A percentile compares a stretch with the other conserved stretches of the same genome.
phyloP scores from a whole-genome alignment of 345 rosid species.

The Sapria himalayana region DNA sequence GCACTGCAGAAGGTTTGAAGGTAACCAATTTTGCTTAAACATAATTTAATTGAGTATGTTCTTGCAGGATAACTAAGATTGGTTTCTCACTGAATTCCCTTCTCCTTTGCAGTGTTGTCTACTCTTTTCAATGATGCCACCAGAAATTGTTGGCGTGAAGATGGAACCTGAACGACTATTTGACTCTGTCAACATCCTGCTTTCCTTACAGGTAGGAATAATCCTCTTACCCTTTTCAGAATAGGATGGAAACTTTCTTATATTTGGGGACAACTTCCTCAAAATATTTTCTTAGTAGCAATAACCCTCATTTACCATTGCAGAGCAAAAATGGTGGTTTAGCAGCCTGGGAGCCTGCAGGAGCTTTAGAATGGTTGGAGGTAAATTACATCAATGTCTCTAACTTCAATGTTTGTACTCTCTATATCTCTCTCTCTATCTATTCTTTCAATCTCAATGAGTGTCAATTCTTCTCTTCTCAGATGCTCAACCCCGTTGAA shows the following conservation, averaged over 20 bases:
- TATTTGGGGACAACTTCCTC: background rate
- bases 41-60: background rate
- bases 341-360: slow-evolving; percentile 41
- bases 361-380: slow-evolving; percentile 31
- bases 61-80: background rate
- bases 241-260: background rate
- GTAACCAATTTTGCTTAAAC: slow-evolving; percentile 2
- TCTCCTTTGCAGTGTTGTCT: slow-evolving; percentile 18
- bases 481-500: slow-evolving; percentile 44
- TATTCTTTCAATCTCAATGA: background rate
- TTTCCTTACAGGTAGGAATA: slow-evolving; percentile 25
- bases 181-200: slow-evolving; percentile 31
- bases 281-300: background rate
- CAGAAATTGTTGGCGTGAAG: slow-evolving; percentile 28
- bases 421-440: background rate
- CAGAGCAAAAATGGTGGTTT: slow-evolving; percentile 42
- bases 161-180: slow-evolving; percentile 20
- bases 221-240: no score
- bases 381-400: slow-evolving; percentile 9
- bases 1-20: slow-evolving; percentile 24
- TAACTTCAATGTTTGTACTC: no score
- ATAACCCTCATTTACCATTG: background rate
- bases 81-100: background rate
- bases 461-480: background rate
- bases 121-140: slow-evolving; percentile 23